Evolutionary conservation across 1,284 basidiomycete species (phyloP).

Genomic region (Anthracocystis walkeri): DNA sequence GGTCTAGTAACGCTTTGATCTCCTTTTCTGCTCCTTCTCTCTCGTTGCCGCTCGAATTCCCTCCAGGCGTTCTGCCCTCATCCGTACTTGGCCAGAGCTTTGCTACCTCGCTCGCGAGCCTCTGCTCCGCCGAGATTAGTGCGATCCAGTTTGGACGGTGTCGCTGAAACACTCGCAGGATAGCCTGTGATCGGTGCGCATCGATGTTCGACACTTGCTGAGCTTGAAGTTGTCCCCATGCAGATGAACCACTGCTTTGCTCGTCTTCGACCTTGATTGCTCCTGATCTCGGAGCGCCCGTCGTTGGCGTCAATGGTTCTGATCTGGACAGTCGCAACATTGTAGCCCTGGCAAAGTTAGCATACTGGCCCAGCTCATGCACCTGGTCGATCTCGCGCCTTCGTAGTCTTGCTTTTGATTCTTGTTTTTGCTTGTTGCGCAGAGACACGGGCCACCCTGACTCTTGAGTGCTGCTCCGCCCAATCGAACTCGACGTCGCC

Average conservation of each 20-base stretch:
- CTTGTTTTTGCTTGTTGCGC: constrained; percentile 49
- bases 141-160: constrained; percentile 35
- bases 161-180: constrained; percentile 24
- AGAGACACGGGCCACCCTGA: constrained; percentile 26
- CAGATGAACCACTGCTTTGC: not conserved
- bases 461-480: constrained; percentile 15
- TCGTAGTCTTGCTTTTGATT: constrained; percentile 42
- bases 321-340: constrained; percentile 3
- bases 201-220: constrained; percentile 20
- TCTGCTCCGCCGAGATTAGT: constrained; percentile 39
- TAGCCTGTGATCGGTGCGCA: constrained; percentile 17
- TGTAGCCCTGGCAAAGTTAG: constrained; percentile 13
- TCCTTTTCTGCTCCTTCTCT: not conserved
- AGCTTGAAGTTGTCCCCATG: constrained; percentile 9
- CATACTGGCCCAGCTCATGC: constrained; percentile 30
- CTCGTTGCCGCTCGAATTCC: not conserved
- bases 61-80: not conserved
- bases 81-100: constrained; percentile 22
- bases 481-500: constrained; percentile 3
- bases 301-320: not conserved
- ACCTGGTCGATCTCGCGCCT: constrained; percentile 50
- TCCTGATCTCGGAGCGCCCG: not conserved
- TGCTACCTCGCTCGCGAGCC: constrained; percentile 30
- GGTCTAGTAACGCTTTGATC: constrained; percentile 27
- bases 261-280: not conserved